Evolutionary conservation across 192 early-diverging fungal species (phyloP), one percentile per base, ranked within the genome.

Genomic region (Coemansia sp.): DNA sequence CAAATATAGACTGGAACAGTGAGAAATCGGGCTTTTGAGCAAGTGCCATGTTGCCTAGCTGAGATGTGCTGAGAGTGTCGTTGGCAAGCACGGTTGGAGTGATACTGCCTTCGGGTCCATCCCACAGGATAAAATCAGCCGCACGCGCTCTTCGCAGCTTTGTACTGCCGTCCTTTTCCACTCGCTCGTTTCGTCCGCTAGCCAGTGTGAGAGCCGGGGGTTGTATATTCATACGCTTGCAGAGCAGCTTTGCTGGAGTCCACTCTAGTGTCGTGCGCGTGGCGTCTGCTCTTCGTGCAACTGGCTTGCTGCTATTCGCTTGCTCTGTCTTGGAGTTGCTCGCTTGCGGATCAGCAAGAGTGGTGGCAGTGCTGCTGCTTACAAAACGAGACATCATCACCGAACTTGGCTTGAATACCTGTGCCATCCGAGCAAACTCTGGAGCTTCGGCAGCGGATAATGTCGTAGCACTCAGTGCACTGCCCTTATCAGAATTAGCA

Each of bases 1-100:
- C 76, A 66, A 78, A 78, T 38, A 78, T 73, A 16, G 76, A 68
- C 52, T 66, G 36, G 18, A 78, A 73, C n/a, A 78, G 38, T 3
- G 60, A 62, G 61, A 72, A 46, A n/a, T 78, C 76, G 8, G 76
- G 67, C 6, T 62, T 46, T 12, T 69, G 29, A 16, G 34, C 1
- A 5, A 4, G 61, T 22, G 38, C 36, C 11, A 27, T 15, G 18
- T 33, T 18, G 55, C 31, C 20, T n/a, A 11, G 7, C 44, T 27
- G 52, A 22, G 36, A 24, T 18, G 34, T 15, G 5, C 27, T 27
- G 20, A 20, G 34, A n/a, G 34, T 36, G 24, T 67, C 66, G 63
- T n/a, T 59, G 29, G 67, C 73, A 54, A 74, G 42, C 27, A 69
- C 66, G 6, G 63, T 24, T 55, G 66, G 66, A 11, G 3, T 5